Evolutionary conservation across 106 monocot species (phyloP).

Genomic region (Dioscorea zingiberensis): DNA sequence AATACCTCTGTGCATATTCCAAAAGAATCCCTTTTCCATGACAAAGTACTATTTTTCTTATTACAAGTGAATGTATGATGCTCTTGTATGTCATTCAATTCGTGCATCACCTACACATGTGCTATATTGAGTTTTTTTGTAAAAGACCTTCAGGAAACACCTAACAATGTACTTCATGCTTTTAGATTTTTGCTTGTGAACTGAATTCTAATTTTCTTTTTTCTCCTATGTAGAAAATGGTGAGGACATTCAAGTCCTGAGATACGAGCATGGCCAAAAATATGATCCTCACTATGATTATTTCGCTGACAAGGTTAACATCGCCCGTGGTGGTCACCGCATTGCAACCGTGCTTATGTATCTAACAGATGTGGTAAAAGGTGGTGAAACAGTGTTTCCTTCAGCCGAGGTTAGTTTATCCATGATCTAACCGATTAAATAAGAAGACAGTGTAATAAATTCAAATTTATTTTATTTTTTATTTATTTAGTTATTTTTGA

Average conservation of each 20-base stretch:
- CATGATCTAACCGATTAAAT: too few species aligned
- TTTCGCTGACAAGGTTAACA: conserved; percentile 78
- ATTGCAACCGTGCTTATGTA: conserved; percentile 95
- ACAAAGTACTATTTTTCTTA: too few species aligned
- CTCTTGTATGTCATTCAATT: too few species aligned
- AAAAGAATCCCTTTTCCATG: too few species aligned
- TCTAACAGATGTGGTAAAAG: conserved; percentile 72
- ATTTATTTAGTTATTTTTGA: neutral
- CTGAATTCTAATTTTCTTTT: neutral
- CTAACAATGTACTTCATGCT: neutral
- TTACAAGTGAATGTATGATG: too few species aligned
- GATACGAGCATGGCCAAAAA: conserved; percentile 86
- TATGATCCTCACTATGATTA: conserved; percentile 95
- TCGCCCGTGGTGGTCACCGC: conserved; percentile 88
- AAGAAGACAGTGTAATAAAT: too few species aligned
- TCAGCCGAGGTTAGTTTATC: conserved; percentile 52
- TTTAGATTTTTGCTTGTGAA: neutral
- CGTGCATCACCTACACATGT: too few species aligned
- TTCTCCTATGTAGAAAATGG: conserved; percentile 62
- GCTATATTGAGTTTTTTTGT: too few species aligned
- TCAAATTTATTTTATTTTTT: neutral
- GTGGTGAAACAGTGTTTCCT: conserved; percentile 98
- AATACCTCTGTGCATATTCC: too few species aligned
- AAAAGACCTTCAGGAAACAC: too few species aligned
- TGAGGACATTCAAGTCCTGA: conserved; percentile 87